A percentile compares a stretch with the other conserved stretches of the same genome.
phyloP scores from a whole-genome alignment of 306 rosid genomes.

The cucumber (Cucumis sativus) region Cucumber_9930_V3 NC_026661.2:11593501-11594000 shows the following conservation, averaged over 20 bases:
- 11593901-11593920: not conserved
- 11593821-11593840: not conserved
- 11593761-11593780: not conserved
- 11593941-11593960: not conserved
- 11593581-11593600: not conserved
- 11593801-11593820: too few species aligned
- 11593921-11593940: not conserved
- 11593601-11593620: not conserved
- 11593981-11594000: not conserved
- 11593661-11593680: not conserved
- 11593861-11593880: not conserved
- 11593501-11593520: not conserved
- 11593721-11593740: not conserved
- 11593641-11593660: not conserved
- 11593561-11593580: not conserved
- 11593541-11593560: not conserved
- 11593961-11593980: not conserved
- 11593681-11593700: not conserved
- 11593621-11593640: not conserved
- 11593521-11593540: slow-evolving; percentile 3
- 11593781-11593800: not conserved
- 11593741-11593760: not conserved
- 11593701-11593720: too few species aligned
- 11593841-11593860: not conserved
- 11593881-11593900: not conserved